phyloP scores from a whole-genome alignment of 306 rosid genomes.

The Coriaria nepalensis region DNA sequence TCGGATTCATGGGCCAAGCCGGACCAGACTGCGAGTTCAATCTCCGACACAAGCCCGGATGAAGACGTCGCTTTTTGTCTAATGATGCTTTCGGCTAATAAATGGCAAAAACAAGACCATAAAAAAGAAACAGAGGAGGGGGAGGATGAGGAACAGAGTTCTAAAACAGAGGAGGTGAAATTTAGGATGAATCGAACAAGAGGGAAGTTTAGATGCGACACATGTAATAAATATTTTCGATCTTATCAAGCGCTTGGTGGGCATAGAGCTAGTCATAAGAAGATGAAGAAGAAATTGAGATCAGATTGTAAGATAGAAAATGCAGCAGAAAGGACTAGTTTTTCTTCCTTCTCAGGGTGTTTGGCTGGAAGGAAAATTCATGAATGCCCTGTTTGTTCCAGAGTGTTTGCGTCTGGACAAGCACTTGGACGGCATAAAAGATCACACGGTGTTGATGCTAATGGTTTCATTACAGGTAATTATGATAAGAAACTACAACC shows the following conservation, averaged over 20 bases:
- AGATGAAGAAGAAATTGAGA: slow-evolving; percentile 27
- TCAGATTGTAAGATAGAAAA: slow-evolving; percentile 11
- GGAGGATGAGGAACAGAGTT: slow-evolving; percentile 23
- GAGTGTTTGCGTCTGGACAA: slow-evolving; percentile 75
- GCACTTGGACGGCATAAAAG: slow-evolving; percentile 91
- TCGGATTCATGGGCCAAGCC: slow-evolving; percentile 18
- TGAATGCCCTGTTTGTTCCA: slow-evolving; percentile 56
- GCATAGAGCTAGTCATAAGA: slow-evolving; percentile 83
- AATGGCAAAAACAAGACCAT: slow-evolving; percentile 23
- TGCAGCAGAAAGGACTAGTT: slow-evolving; percentile 1
- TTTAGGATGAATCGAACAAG: slow-evolving; percentile 11
- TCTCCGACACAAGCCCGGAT: slow-evolving; percentile 56
- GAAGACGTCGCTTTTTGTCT: slow-evolving; percentile 74
- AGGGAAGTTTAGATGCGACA: slow-evolving; percentile 68
- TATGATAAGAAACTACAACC: background rate
- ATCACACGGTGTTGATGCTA: slow-evolving; percentile 31
- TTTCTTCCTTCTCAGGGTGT: background rate
- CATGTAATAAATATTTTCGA: slow-evolving; percentile 63
- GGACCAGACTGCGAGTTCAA: slow-evolving; percentile 40
- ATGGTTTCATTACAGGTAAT: background rate
- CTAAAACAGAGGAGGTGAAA: slow-evolving; percentile 35
- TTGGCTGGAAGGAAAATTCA: slow-evolving; percentile 34
- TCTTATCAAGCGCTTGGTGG: slow-evolving; percentile 84
- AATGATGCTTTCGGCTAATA: slow-evolving; percentile 68
- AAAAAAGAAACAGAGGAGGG: slow-evolving; percentile 6